Conservation (phyloP, 345 rosid genomes). For the Populus nigra region DNA sequence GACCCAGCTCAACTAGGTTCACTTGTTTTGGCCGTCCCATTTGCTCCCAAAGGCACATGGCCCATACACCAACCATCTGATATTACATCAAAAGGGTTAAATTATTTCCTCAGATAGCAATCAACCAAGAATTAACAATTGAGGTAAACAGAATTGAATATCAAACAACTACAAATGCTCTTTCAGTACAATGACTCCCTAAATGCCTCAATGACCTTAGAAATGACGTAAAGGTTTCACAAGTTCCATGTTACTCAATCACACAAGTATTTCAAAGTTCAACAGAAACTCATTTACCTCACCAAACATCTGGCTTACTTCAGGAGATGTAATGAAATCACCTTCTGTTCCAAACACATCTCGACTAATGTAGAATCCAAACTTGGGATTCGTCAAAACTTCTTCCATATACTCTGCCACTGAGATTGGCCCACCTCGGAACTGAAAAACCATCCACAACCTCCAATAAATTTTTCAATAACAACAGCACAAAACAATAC, state of each 20-base stretch:
- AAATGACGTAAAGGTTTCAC: neutral
- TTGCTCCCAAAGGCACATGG: slow-evolving; percentile 92
- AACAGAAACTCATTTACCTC: slow-evolving; percentile 48
- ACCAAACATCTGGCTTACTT: slow-evolving; percentile 96
- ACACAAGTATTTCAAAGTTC: neutral
- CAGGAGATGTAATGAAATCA: slow-evolving; percentile 95
- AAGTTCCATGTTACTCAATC: neutral
- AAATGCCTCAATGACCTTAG: neutral
- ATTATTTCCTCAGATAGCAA: neutral
- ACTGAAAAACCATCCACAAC: slow-evolving; percentile 39
- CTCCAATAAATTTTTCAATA: neutral
- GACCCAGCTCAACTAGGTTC: slow-evolving; percentile 90
- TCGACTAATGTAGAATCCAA: slow-evolving; percentile 82
- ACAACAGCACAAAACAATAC: neutral
- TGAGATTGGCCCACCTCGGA: slow-evolving; percentile 89
- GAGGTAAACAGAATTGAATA: neutral
- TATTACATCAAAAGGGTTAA: slow-evolving; percentile 12
- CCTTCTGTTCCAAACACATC: slow-evolving; percentile 95
- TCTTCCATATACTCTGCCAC: slow-evolving; percentile 96
- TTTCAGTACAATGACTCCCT: neutral
- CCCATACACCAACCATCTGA: slow-evolving; percentile 90
- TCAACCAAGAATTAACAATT: neutral
- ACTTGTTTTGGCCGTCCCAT: slow-evolving; percentile 79
- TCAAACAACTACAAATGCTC: neutral
- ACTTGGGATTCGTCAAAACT: slow-evolving; percentile 86